A percentile compares a stretch with the other conserved stretches of the same genome.
Evolutionary conservation across 2,329 filamentous ascomycete genomes (phyloP).

Genomic region (Ophiocordyceps polyrhachis-furcata): DNA sequence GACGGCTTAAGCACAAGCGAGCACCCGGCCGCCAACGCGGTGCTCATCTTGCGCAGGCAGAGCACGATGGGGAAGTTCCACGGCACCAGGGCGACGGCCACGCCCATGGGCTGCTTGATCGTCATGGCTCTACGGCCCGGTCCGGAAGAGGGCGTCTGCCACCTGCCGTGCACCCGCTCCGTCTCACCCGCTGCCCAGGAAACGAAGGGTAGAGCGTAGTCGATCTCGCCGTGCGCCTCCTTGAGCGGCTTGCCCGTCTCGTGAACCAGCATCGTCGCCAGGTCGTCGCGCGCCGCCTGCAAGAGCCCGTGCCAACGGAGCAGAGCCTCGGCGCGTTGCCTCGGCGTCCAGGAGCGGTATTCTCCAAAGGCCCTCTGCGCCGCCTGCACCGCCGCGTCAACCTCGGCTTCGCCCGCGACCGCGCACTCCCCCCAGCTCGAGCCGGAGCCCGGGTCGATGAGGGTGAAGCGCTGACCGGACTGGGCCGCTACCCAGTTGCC

Average conservation of each 20-base stretch:
- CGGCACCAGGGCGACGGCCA: slow-evolving; percentile 16
- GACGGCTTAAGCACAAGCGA: slow-evolving; percentile 59
- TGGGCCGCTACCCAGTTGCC: slow-evolving; percentile 26
- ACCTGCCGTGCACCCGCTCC: slow-evolving; percentile 34
- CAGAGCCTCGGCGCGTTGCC: slow-evolving; percentile 16
- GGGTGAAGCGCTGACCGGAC: slow-evolving; percentile 28
- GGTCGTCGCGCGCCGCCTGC: slow-evolving; percentile 15
- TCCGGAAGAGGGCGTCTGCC: slow-evolving; percentile 33
- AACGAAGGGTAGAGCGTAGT: slow-evolving; percentile 33
- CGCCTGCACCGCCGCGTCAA: slow-evolving; percentile 18
- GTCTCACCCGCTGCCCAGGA: slow-evolving; percentile 39
- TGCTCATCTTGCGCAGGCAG: slow-evolving; percentile 24
- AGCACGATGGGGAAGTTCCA: slow-evolving; percentile 44
- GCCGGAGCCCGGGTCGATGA: slow-evolving; percentile 33
- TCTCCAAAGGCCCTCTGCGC: slow-evolving; percentile 17
- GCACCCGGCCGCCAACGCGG: slow-evolving; percentile 52
- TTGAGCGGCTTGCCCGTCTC: slow-evolving; percentile 39
- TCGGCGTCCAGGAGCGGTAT: slow-evolving; percentile 19
- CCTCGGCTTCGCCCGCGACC: slow-evolving; percentile 22
- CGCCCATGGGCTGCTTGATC: slow-evolving; percentile 34
- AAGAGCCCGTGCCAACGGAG: slow-evolving; percentile 19
- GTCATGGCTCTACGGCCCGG: slow-evolving; percentile 49
- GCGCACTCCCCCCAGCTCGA: slow-evolving; percentile 30
- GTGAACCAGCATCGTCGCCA: slow-evolving; percentile 20
- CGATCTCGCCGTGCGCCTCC: slow-evolving; percentile 34